Evolutionary conservation across 2,329 filamentous ascomycete species (phyloP).

Genomic region (Penicillium sp.): DNA sequence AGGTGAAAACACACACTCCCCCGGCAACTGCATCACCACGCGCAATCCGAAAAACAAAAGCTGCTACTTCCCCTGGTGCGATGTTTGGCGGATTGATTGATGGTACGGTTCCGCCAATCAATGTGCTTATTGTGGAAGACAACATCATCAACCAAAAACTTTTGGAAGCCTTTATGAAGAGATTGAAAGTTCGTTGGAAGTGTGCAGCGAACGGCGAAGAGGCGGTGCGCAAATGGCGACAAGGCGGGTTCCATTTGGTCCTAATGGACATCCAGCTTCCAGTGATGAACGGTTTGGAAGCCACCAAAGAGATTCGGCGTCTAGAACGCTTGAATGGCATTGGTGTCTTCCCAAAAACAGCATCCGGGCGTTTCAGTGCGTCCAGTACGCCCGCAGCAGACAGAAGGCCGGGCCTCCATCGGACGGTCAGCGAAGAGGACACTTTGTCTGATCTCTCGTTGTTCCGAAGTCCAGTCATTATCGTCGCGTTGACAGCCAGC

Average conservation of each 20-base stretch:
- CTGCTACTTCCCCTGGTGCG: conserved; percentile 32
- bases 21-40: conserved; percentile 52
- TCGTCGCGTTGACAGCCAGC: conserved; percentile 92
- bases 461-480: conserved; percentile 97
- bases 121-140: conserved; percentile 95
- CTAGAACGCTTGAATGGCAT: conserved; percentile 89
- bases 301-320: conserved; percentile 88
- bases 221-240: conserved; percentile 88
- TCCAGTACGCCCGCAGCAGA: conserved; percentile 27
- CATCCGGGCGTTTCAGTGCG: conserved; percentile 53
- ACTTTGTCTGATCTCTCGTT: conserved; percentile 46
- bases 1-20: conserved; percentile 36
- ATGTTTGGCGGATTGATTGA: conserved; percentile 67
- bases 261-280: conserved; percentile 98
- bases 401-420: conserved; percentile 19
- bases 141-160: conserved; percentile 97
- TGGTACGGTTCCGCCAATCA: conserved; percentile 87
- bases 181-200: conserved; percentile 92
- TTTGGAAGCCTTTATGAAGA: conserved; percentile 91
- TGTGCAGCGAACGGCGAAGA: conserved; percentile 95
- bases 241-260: conserved; percentile 90
- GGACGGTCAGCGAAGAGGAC: conserved; percentile 38
- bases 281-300: conserved; percentile 92
- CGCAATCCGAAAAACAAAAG: conserved; percentile 36
- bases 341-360: conserved; percentile 78